Conservation (phyloP, 345 rosid species). For the Salix brachista region DNA sequence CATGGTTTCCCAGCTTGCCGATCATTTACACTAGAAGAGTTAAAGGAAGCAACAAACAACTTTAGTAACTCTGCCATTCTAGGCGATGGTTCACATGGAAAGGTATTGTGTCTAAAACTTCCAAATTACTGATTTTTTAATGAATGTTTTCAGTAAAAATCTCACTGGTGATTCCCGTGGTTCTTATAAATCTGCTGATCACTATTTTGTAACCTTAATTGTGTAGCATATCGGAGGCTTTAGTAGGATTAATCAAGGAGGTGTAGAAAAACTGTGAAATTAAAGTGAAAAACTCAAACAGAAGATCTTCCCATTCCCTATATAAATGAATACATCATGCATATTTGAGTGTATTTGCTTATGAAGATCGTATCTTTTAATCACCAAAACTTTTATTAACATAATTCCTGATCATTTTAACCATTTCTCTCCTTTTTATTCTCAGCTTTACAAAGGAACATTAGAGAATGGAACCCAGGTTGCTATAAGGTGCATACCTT, state of each 20-base stretch:
- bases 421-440: neutral
- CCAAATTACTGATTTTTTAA: neutral
- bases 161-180: neutral
- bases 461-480: constrained; percentile 42
- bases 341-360: neutral
- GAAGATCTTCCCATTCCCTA: neutral
- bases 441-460: constrained; percentile 45
- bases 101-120: constrained; percentile 26
- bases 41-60: constrained; percentile 42
- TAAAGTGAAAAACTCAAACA: neutral
- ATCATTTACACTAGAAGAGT: constrained; percentile 38
- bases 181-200: neutral
- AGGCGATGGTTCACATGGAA: constrained; percentile 44
- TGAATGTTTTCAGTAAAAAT: neutral
- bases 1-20: constrained; percentile 35
- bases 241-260: neutral
- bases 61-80: constrained; percentile 34
- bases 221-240: neutral
- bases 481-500: constrained; percentile 43
- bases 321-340: neutral
- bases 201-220: neutral
- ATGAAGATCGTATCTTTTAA: neutral
- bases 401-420: neutral
- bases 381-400: neutral
- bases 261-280: neutral